A percentile compares a stretch with the other conserved stretches of the same genome.
phyloP scores from a whole-genome alignment of 352 stramenopile genomes.

The Globisporangium cystogenes region DNA sequence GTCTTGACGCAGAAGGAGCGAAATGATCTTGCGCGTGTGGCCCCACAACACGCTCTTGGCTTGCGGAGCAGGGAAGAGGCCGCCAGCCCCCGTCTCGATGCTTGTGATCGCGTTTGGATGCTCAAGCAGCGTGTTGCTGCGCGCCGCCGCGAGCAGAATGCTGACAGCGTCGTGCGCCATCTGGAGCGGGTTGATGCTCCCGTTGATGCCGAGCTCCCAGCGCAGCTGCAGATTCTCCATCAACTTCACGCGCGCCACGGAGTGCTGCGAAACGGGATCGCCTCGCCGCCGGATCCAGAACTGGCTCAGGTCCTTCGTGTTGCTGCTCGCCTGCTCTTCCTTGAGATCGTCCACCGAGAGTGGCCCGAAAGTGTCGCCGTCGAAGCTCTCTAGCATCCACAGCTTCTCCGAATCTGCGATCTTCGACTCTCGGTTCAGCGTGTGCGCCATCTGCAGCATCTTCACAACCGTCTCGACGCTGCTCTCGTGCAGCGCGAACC shows the following conservation, averaged over 20 bases:
- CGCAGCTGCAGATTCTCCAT: slow-evolving; percentile 72
- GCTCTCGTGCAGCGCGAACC: slow-evolving; percentile 34
- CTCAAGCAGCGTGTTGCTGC: slow-evolving; percentile 50
- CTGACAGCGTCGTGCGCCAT: slow-evolving; percentile 64
- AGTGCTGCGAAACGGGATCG: slow-evolving; percentile 28
- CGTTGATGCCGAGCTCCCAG: slow-evolving; percentile 68
- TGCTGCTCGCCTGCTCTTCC: slow-evolving; percentile 8
- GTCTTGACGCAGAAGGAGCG: slow-evolving; percentile 42
- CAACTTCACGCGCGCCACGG: slow-evolving; percentile 23
- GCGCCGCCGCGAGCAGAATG: slow-evolving; percentile 52
- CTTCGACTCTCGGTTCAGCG: slow-evolving; percentile 22
- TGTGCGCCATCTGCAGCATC: slow-evolving; percentile 63
- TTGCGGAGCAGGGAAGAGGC: slow-evolving; percentile 44
- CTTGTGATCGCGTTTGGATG: slow-evolving; percentile 9
- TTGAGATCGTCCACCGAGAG: slow-evolving; percentile 49
- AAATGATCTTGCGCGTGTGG: slow-evolving; percentile 39
- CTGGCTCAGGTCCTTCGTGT: slow-evolving; percentile 17
- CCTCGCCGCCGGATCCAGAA: slow-evolving; percentile 28
- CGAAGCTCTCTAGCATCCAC: slow-evolving; percentile 35
- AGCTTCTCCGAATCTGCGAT: slow-evolving; percentile 26
- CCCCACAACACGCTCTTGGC: slow-evolving; percentile 46
- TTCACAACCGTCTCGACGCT: slow-evolving; percentile 44
- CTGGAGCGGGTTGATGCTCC: slow-evolving; percentile 39
- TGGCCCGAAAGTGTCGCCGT: slow-evolving; percentile 21
- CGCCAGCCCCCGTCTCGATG: slow-evolving; percentile 18